Percentiles rank a stretch among this genome's conserved stretches.
Evolutionary conservation across 495 filamentous ascomycete genomes (phyloP).

Genomic region (Hypoxylon fuscum): DNA sequence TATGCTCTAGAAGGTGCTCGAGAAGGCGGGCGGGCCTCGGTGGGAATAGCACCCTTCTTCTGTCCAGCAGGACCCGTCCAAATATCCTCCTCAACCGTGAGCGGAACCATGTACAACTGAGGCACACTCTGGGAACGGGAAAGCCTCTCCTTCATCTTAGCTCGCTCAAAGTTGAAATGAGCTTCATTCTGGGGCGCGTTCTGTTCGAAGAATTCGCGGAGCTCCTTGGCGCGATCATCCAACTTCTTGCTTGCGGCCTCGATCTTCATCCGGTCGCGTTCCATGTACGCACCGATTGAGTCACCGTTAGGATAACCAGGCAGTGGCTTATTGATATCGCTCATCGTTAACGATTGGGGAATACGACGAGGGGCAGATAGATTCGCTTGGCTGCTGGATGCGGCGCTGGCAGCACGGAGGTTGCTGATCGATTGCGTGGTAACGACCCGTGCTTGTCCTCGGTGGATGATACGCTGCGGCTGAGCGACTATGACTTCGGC

Average conservation of each 20-base stretch:
- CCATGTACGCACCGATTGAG: slow-evolving; percentile 10
- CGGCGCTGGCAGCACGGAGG: too few species aligned
- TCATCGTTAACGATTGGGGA: neutral
- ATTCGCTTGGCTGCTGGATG: too few species aligned
- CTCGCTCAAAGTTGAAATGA: neutral
- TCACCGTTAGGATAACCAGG: neutral
- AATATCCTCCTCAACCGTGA: neutral
- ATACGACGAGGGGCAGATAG: neutral
- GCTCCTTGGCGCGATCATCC: neutral
- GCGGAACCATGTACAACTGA: neutral
- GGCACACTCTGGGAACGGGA: neutral
- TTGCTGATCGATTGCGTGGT: too few species aligned
- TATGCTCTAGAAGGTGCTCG: too few species aligned
- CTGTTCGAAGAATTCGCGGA: too few species aligned
- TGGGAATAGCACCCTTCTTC: too few species aligned
- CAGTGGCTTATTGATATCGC: slow-evolving; percentile 1
- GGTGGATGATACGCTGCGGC: too few species aligned
- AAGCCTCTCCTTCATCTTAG: neutral
- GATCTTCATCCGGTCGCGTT: neutral
- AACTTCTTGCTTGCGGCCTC: neutral
- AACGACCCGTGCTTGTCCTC: too few species aligned
- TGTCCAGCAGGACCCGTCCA: neutral
- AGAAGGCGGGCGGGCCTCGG: too few species aligned
- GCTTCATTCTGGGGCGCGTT: too few species aligned
- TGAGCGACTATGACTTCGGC: too few species aligned